Base-by-base conservation (phyloP, 1,284 basidiomycete genomes). In the Naganishia sp. region DNA sequence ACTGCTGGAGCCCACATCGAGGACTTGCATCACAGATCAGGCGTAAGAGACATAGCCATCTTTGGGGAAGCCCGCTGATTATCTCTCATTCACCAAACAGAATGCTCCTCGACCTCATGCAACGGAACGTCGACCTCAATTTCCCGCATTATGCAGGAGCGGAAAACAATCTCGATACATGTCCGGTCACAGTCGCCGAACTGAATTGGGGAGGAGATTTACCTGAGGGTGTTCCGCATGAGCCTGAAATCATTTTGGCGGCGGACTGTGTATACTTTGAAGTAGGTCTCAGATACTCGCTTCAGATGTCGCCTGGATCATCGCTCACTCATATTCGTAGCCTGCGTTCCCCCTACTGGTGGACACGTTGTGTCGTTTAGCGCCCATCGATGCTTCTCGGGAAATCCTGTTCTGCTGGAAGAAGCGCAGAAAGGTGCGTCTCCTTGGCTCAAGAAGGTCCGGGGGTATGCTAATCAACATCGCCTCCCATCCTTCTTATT, bases 181-280 rank as follows among this genome's bases (percentile, higher is more conserved):
- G 61, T 46, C 66, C 66, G 11, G 60, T 67, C 13, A 42, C 76
- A 23, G 88, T 88, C 23, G 81, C 83, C 25, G 90, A 93, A 78
- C 83, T 92, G 41, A 88, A 90, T 75, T 94, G 92, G 80, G 81
- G 80, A 21, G 73, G 76, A 61, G 67, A 74, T 32, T 66, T 82
- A 41, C 77, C 78, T 6, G 46, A 72, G 0, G 51, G 62, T 3
- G 67, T 79, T 25, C 83, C 75, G 0, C 63, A 81, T 5, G 76
- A 69, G 18, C 84, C 87, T 7, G 86, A 91, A 71, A 69, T 95
- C 31, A 83, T 94, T 65, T 83, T 94, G 6, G 90, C 90, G 0
- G 92, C 92, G 1, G 94, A 97, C 75, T 97, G 94, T 73, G 92
- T 97, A 6, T 97, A 97, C 80, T 92, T 92, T 71, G 94, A 96